Evolutionary conservation across 306 rosid genomes (phyloP), one percentile per base, ranked within the genome.

Genomic region (Neltuma alba): DNA sequence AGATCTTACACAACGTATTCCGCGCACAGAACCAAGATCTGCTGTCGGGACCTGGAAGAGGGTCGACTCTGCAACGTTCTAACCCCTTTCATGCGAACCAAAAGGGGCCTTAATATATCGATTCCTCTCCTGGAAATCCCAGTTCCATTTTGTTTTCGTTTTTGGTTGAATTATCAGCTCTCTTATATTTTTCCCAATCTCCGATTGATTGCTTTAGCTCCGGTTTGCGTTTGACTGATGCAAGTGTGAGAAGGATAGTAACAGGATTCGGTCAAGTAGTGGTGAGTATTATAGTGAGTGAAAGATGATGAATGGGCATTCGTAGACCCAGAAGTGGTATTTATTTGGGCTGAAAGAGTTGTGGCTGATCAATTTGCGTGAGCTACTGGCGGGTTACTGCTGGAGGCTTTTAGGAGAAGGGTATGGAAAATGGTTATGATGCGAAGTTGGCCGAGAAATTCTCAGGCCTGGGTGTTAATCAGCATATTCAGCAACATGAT

Each of bases 391-490:
- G 38, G 25, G 38, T 64, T 54, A n/a, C 13, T 7, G 2, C 74
- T 57, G 50, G 64, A 80, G 64, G 54, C 52, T 73, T 72, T 74
- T 30, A 79, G 85, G 72, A 72, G 83, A 75, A 72, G 85, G 89
- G 65, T 28, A 93, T 96, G 98, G 97, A 96, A 85, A 96, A 93
- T 86, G 97, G 98, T 40, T 85, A 87, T 64, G 94, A 89, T 66
- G 90, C 80, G 83, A 88, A 85, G 80, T 77, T 93, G 83, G 85
- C 89, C 4, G 92, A 88, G 31, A 91, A 92, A 74, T 94, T 94
- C 79, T 87, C 97, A 6, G 93, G 83, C 23, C 33, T 94, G 92
- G 83, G 57, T 50, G 77, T 89, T 77, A 80, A 83, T 60, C 88
- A 82, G 79, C 75, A 65, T 76, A 69, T 21, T 84, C 69, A 76